Conservation (phyloP, 164 flowering plant species). For the Platanus orientalis region DNA sequence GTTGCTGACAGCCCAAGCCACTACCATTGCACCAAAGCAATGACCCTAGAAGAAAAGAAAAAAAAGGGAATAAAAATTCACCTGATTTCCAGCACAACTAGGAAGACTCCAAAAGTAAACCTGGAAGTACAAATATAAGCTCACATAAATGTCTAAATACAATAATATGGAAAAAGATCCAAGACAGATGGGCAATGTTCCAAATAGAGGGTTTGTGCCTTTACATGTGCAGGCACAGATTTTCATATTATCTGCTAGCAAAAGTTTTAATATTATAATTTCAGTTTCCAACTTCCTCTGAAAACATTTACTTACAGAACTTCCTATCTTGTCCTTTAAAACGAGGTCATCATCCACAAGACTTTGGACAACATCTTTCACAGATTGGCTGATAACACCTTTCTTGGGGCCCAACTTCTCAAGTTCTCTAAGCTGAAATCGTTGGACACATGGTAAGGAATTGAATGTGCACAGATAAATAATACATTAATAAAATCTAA, state of each 20-base stretch:
- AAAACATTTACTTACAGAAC: slow-evolving; percentile 62
- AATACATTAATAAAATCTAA: no score
- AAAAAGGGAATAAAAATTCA: slow-evolving; percentile 12
- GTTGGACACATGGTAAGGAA: no score
- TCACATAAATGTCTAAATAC: not conserved
- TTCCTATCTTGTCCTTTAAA: slow-evolving; percentile 91
- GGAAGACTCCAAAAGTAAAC: slow-evolving; percentile 99
- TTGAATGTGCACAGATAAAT: no score
- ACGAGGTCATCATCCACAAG: slow-evolving; percentile 97
- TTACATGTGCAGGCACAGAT: not conserved
- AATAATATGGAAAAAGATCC: not conserved
- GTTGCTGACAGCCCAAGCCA: slow-evolving; percentile 11
- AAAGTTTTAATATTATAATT: not conserved
- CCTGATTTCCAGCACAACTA: slow-evolving; percentile 99
- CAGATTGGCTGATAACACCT: slow-evolving; percentile 93
- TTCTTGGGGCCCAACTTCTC: slow-evolving; percentile 92
- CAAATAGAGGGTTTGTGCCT: not conserved
- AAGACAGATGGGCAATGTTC: not conserved
- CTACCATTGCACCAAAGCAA: no score
- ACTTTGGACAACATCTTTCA: slow-evolving; percentile 95
- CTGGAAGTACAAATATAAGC: slow-evolving; percentile 34
- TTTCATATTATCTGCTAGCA: not conserved
- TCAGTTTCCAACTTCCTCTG: not conserved
- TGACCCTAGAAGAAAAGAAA: no score
- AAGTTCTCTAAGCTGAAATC: slow-evolving; percentile 87